Base-by-base conservation (phyloP, 805 yeast genomes). In the Diddensiella santjacobensis region DNA sequence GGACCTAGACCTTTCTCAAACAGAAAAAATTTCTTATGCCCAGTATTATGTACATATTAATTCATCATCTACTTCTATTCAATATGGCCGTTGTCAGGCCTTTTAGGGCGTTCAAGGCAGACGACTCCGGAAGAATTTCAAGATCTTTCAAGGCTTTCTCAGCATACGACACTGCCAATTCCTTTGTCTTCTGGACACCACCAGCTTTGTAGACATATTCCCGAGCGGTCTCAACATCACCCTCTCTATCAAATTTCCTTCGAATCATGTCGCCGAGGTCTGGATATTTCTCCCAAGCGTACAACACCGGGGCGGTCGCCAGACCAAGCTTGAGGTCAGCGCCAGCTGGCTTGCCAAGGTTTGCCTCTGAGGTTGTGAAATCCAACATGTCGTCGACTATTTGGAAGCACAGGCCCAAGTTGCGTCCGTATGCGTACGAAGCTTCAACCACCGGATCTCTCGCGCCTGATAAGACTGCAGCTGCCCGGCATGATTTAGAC, bases 341-440 rank as follows among this genome's bases (percentile, higher is more conserved):
- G 58, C 93, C 96, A 5, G 96, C 83, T 2, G 99, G 98, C 66
- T 93, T 93, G 31, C 99, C 99, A 49, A 93, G 71, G 44, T 86
- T 80, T 37, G 79, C 79, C 17, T 87, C 87, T 24, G 90, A 80
- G n/a, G 88, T 82, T 0, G 97, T 88, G 66, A 87, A 93, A 68
- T 93, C 99, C 55, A 93, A 76, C 83, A 91, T 81, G 67, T 93
- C 99, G 68, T 93, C 99, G 17, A 93, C 95, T 50, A 93, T 77
- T 70, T 91, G 99, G 77, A 93, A 93, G 63, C 97, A 93, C 35
- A 93, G 76, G 0, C 99, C 99, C 48, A 93, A 71, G 65, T 90
- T 89, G 57, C 95, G 78, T 42, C 99, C 99, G 66, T 86, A 93
- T 58, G 86, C 83, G 67, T 91, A 93, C 59, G 95, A 84, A 50